These are phyloP conservation scores for Triticum dicoccoides DNA, from an alignment of 176 grass and related monocot genomes.

Conservation along the genomic window DNA sequence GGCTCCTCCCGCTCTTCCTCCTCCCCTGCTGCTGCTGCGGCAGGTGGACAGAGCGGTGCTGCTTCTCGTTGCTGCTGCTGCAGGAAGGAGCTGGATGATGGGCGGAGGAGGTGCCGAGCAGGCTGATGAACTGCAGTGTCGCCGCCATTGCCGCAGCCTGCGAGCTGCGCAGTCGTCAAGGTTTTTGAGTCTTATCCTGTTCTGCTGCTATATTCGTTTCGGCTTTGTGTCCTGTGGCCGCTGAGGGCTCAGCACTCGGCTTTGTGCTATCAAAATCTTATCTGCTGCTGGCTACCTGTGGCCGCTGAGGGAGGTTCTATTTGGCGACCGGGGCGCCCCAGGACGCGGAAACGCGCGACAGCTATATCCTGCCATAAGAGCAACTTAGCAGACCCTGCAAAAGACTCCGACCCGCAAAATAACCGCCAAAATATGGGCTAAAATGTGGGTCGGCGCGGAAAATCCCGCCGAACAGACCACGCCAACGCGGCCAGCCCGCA, in stretches of 20 bases:
- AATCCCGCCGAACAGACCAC: too few relatives aligned
- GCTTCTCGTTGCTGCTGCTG: conserved; percentile 13
- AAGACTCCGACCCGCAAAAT: too few relatives aligned
- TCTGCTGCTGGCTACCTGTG: not conserved
- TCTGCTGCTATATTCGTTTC: not conserved
- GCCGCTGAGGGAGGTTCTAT: too few relatives aligned
- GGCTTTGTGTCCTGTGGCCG: not conserved
- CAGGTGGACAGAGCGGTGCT: not conserved
- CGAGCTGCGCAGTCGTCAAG: not conserved
- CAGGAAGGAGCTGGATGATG: conserved; percentile 12
- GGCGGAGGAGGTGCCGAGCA: conserved; percentile 22
- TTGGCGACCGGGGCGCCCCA: too few relatives aligned
- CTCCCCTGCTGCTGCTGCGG: not conserved
- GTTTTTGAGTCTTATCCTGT: not conserved
- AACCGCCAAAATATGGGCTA: too few relatives aligned
- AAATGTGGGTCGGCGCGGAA: too few relatives aligned
- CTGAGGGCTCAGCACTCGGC: not conserved
- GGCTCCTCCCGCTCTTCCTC: not conserved
- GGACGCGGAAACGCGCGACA: too few relatives aligned
- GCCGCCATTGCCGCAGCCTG: conserved; percentile 16
- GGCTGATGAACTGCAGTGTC: conserved; percentile 24
- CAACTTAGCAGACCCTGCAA: too few relatives aligned
- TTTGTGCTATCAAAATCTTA: not conserved
- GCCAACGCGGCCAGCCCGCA: too few relatives aligned
- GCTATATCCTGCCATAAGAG: too few relatives aligned